Conservation (phyloP, 2,329 filamentous ascomycete genomes). For the Trichoderma afroharzianum region DNA sequence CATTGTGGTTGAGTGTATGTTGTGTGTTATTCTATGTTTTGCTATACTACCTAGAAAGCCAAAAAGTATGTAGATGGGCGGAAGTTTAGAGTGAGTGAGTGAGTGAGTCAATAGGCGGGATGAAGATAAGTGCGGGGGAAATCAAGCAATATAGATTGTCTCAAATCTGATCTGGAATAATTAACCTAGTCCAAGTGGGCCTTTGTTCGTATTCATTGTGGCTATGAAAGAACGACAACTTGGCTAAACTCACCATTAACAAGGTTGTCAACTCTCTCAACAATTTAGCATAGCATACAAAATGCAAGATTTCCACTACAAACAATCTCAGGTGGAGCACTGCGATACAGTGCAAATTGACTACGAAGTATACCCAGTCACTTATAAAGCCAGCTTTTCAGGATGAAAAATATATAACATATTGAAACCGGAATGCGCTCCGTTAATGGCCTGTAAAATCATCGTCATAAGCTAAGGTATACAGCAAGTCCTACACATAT, state of each 20-base stretch:
- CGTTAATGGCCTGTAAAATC: constrained; percentile 8
- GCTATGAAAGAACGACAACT: not conserved
- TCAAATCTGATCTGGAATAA: not conserved
- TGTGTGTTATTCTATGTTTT: not conserved
- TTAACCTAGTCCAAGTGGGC: not conserved
- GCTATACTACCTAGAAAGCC: not conserved
- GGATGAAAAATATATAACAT: constrained; percentile 1
- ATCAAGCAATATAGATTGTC: not conserved
- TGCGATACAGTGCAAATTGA: not conserved
- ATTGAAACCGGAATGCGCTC: constrained; percentile 10
- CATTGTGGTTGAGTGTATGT: not conserved
- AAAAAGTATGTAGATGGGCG: not conserved
- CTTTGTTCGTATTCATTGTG: not conserved
- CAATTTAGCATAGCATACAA: too few relatives aligned
- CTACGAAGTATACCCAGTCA: not conserved
- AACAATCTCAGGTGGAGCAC: not conserved
- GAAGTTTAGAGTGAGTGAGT: not conserved
- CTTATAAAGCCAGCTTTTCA: not conserved
- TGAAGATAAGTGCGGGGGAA: not conserved
- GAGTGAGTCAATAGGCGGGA: not conserved
- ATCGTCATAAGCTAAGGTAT: constrained; percentile 15
- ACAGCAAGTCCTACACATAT: constrained; percentile 11
- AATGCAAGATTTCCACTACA: not conserved
- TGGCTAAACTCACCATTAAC: not conserved
- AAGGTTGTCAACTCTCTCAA: not conserved